Evolutionary conservation across 1,284 basidiomycete species (phyloP).

Genomic region (Fomitopsis pinicola): DNA sequence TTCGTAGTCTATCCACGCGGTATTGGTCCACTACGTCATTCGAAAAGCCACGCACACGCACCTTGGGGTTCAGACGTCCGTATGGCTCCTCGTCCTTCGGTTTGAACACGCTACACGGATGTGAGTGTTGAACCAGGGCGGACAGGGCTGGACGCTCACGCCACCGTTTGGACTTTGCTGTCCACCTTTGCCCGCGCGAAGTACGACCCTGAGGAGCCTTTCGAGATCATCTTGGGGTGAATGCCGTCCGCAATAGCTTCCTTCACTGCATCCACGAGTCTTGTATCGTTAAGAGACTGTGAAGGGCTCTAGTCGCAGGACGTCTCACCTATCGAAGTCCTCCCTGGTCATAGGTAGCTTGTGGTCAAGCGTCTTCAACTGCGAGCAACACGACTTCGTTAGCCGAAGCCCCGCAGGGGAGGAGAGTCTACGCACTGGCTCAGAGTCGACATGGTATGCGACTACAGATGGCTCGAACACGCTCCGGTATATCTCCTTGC

Average conservation of each 20-base stretch:
- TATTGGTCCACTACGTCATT: too few species aligned
- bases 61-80: constrained; percentile 80
- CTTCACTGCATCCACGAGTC: constrained; percentile 62
- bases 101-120: constrained; percentile 68
- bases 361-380: constrained; percentile 78
- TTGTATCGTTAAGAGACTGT: constrained; percentile 27
- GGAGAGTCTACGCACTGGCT: constrained; percentile 33
- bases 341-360: constrained; percentile 67
- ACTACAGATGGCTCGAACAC: constrained; percentile 65
- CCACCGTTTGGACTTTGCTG: constrained; percentile 69
- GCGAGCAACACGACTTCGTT: neutral
- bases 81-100: constrained; percentile 90
- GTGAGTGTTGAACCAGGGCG: constrained; percentile 4
- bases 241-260: constrained; percentile 70
- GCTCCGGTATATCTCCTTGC: constrained; percentile 72
- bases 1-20: constrained; percentile 65
- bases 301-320: neutral
- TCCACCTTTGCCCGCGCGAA: constrained; percentile 77
- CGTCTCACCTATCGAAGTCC: constrained; percentile 62
- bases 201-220: constrained; percentile 85
- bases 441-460: constrained; percentile 25
- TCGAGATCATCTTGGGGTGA: constrained; percentile 85
- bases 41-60: constrained; percentile 15
- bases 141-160: constrained; percentile 41
- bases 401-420: neutral